These are phyloP conservation scores for Saturnispora besseyi DNA, from an alignment of 805 yeast genomes.

Conservation along the genomic window DNA sequence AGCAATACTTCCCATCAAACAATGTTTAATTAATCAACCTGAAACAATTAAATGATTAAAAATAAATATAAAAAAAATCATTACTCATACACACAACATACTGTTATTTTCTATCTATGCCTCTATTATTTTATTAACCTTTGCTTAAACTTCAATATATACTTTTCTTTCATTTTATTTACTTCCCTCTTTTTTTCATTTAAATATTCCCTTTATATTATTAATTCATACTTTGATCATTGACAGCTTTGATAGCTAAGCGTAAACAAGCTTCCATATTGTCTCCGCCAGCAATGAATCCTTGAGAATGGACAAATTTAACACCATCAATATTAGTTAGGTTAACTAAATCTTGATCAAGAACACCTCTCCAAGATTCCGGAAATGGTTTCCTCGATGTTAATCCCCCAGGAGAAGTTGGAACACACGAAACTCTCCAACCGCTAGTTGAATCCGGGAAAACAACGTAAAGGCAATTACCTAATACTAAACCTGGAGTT, in stretches of 20 bases:
- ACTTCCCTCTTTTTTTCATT: background rate
- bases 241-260: constrained; percentile 10
- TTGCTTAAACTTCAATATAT: background rate
- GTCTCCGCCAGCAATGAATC: constrained; percentile 90
- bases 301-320: constrained; percentile 88
- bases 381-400: constrained; percentile 80
- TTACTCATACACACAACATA: background rate
- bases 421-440: constrained; percentile 87
- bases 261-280: constrained; percentile 47
- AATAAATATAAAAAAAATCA: background rate
- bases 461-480: constrained; percentile 61
- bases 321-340: constrained; percentile 72
- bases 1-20: background rate
- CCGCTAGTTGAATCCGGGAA: constrained; percentile 60
- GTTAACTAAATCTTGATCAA: constrained; percentile 70
- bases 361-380: constrained; percentile 81
- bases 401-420: constrained; percentile 62
- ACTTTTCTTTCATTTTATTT: constrained; percentile 1
- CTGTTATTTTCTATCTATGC: background rate
- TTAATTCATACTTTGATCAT: constrained; percentile 1
- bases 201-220: background rate
- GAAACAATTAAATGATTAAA: background rate
- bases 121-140: background rate
- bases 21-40: background rate
- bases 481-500: constrained; percentile 16